phyloP scores from a whole-genome alignment of 2,329 filamentous ascomycete genomes.

The Colletotrichum spinosum region DNA sequence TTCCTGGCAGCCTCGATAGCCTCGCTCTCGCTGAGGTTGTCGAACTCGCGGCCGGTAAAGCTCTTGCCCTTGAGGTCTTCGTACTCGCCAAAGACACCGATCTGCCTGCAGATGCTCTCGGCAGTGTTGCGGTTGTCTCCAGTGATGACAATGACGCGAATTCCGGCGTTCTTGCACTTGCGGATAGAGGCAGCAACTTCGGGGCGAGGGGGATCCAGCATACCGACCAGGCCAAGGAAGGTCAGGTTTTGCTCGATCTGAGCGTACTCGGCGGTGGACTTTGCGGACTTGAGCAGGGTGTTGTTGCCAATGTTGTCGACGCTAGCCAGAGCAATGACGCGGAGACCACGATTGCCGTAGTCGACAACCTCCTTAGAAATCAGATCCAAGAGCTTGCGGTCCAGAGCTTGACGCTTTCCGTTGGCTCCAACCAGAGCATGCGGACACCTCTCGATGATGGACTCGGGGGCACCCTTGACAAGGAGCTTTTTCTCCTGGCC shows the following conservation, averaged over 20 bases:
- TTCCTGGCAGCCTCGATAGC: conserved; percentile 86
- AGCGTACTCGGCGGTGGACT: conserved; percentile 85
- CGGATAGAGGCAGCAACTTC: conserved; percentile 89
- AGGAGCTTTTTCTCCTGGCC: conserved; percentile 81
- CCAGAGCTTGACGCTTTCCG: conserved; percentile 81
- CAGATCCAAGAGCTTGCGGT: conserved; percentile 74
- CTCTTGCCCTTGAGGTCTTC: conserved; percentile 93
- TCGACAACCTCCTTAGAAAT: conserved; percentile 85
- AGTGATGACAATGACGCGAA: conserved; percentile 97
- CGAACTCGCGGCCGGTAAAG: conserved; percentile 95
- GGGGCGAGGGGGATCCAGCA: conserved; percentile 95
- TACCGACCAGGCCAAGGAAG: conserved; percentile 90
- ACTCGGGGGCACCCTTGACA: conserved; percentile 96
- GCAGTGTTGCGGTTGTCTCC: conserved; percentile 98
- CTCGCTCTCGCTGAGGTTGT: conserved; percentile 81
- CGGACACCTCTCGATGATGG: conserved; percentile 91
- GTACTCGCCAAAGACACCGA: conserved; percentile 86
- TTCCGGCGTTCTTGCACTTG: conserved; percentile 92
- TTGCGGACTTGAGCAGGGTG: conserved; percentile 78
- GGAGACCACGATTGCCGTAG: conserved; percentile 92
- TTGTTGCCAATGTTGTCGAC: conserved; percentile 80
- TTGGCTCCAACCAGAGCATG: conserved; percentile 81
- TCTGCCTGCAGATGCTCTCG: conserved; percentile 96
- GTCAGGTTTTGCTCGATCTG: conserved; percentile 95
- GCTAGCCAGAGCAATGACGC: conserved; percentile 92